phyloP scores from a whole-genome alignment of 306 rosid species.

The Ochetophila trinervis region DNA sequence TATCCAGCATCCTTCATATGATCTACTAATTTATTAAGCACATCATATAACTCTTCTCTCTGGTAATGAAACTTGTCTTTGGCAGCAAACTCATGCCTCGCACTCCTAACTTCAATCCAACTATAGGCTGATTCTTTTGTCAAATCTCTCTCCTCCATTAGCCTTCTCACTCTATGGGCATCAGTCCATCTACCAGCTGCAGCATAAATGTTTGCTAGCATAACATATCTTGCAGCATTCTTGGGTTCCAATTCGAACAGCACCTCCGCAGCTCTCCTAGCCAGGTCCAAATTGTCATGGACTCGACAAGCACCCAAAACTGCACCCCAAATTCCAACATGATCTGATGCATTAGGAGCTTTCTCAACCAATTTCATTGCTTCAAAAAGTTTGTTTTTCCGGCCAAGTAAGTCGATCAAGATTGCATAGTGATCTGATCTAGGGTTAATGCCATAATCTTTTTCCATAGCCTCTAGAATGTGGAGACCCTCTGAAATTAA shows the following conservation, averaged over 20 bases:
- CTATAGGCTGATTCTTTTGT: slow-evolving; percentile 53
- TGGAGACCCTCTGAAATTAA: slow-evolving; percentile 42
- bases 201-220: slow-evolving; percentile 62
- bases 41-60: slow-evolving; percentile 40
- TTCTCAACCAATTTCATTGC: slow-evolving; percentile 44
- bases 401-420: slow-evolving; percentile 58
- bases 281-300: slow-evolving; percentile 48
- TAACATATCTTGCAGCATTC: slow-evolving; percentile 58
- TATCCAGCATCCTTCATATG: slow-evolving; percentile 50
- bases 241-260: slow-evolving; percentile 55
- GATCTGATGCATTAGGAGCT: slow-evolving; percentile 35
- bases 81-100: slow-evolving; percentile 43
- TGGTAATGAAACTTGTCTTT: slow-evolving; percentile 48
- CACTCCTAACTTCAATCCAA: slow-evolving; percentile 58
- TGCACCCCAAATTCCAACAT: slow-evolving; percentile 61
- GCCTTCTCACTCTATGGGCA: slow-evolving; percentile 42
- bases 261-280: slow-evolving; percentile 50
- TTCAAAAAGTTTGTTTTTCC: slow-evolving; percentile 51
- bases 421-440: slow-evolving; percentile 53
- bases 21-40: slow-evolving; percentile 34
- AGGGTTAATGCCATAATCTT: slow-evolving; percentile 36
- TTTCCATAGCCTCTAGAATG: slow-evolving; percentile 48
- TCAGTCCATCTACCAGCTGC: slow-evolving; percentile 52
- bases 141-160: slow-evolving; percentile 46
- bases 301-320: slow-evolving; percentile 54